Conservation (phyloP, 148 eudicot genomes). For the Spergularia marina region DNA sequence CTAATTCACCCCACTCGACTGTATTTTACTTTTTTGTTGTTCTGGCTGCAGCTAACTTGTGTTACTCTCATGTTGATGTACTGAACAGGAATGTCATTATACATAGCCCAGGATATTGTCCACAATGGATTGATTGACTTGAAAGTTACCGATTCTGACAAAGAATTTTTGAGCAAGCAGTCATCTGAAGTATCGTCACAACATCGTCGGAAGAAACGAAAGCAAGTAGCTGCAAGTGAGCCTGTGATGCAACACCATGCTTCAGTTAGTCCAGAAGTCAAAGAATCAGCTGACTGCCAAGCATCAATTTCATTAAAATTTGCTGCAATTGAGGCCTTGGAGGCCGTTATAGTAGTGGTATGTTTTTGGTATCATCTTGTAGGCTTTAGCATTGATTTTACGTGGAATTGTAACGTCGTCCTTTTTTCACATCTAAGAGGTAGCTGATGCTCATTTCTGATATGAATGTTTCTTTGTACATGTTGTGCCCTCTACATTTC, state of each 20-base stretch:
- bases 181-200: slow-evolving; percentile 30
- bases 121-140: slow-evolving; percentile 54
- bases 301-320: slow-evolving; percentile 52
- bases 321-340: slow-evolving; percentile 73
- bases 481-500: background rate
- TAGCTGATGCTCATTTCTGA: background rate
- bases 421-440: background rate
- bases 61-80: slow-evolving; percentile 15
- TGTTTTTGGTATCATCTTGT: slow-evolving; percentile 4
- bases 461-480: background rate
- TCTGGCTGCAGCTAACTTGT: background rate
- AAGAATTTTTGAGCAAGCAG: slow-evolving; percentile 30
- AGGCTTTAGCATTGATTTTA: background rate
- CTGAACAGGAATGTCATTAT: slow-evolving; percentile 57
- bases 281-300: slow-evolving; percentile 29
- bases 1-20: background rate
- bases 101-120: slow-evolving; percentile 52
- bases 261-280: slow-evolving; percentile 34
- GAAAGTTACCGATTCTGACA: slow-evolving; percentile 33
- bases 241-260: slow-evolving; percentile 36
- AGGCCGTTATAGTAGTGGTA: slow-evolving; percentile 85
- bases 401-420: background rate
- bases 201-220: slow-evolving; percentile 60
- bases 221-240: slow-evolving; percentile 38
- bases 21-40: background rate